Conservation (phyloP, 2,329 filamentous ascomycete species). For the Blastomyces emzantsi region DNA sequence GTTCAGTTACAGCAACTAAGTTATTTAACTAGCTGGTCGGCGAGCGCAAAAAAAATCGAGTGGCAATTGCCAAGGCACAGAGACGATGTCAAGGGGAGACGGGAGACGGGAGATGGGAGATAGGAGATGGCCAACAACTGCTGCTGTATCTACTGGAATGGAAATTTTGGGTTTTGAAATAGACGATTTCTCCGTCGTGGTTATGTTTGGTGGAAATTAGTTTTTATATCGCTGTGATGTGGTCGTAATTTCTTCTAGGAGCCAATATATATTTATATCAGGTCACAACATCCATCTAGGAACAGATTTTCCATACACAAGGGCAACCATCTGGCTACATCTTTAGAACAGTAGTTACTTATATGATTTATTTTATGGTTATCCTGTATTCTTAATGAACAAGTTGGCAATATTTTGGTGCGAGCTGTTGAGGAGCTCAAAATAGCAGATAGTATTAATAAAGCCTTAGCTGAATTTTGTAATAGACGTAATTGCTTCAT, state of each 20-base stretch:
- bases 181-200: not conserved
- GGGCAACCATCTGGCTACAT: not conserved
- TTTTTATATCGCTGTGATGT: not conserved
- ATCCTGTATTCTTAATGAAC: not conserved
- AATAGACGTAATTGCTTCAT: not conserved
- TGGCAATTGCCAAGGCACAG: not conserved
- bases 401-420: not conserved
- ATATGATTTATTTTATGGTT: not conserved
- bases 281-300: not conserved
- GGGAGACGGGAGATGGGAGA: not conserved
- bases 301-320: not conserved
- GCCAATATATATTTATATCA: no score
- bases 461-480: not conserved
- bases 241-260: no score
- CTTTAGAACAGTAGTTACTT: not conserved
- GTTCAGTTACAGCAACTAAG: not conserved
- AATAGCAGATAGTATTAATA: not conserved
- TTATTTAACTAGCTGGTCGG: not conserved
- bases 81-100: not conserved
- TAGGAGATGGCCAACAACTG: not conserved
- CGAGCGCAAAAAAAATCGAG: not conserved
- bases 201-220: not conserved
- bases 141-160: not conserved
- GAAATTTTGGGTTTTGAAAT: not conserved
- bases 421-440: not conserved